Conservation (phyloP, 176 grass and related monocot genomes). For the Chrysopogon serrulatus region DNA sequence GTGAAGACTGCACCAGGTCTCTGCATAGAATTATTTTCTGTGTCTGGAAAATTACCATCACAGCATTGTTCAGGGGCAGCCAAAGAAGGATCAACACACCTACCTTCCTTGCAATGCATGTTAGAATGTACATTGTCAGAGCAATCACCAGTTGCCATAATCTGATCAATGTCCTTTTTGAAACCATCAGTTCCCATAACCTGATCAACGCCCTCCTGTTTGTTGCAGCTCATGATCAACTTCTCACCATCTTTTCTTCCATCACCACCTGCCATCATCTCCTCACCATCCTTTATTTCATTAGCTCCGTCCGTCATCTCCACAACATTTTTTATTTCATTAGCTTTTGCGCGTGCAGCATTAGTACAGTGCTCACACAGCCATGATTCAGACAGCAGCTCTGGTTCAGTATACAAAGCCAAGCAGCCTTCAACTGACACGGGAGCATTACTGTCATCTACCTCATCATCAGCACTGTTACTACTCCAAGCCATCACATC, state of each 20-base stretch:
- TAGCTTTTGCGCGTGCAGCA: background rate
- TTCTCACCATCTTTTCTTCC: slow-evolving; percentile 22
- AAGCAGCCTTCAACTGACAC: slow-evolving; percentile 86
- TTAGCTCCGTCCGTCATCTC: slow-evolving; percentile 23
- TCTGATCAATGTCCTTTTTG: slow-evolving; percentile 46
- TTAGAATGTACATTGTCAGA: slow-evolving; percentile 29
- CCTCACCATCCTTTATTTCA: slow-evolving; percentile 35
- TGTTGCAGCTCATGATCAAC: slow-evolving; percentile 10
- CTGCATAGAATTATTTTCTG: slow-evolving; percentile 13
- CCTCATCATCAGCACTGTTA: slow-evolving; percentile 68
- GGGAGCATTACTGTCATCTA: slow-evolving; percentile 64
- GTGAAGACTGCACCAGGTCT: background rate
- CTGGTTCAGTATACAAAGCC: slow-evolving; percentile 71
- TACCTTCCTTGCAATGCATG: slow-evolving; percentile 16
- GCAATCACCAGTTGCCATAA: slow-evolving; percentile 34
- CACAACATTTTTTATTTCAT: slow-evolving; percentile 6
- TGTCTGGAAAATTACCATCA: slow-evolving; percentile 6
- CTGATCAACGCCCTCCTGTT: slow-evolving; percentile 42
- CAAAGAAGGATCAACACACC: slow-evolving; percentile 19
- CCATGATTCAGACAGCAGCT: slow-evolving; percentile 75
- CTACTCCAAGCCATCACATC: slow-evolving; percentile 71
- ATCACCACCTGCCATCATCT: slow-evolving; percentile 33
- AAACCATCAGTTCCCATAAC: slow-evolving; percentile 38
- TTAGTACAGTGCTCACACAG: slow-evolving; percentile 51
- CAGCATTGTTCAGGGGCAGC: slow-evolving; percentile 25